A percentile compares a stretch with the other conserved stretches of the same genome.
Evolutionary conservation across 345 rosid species (phyloP).

Genomic region (Murraya paniculata): DNA sequence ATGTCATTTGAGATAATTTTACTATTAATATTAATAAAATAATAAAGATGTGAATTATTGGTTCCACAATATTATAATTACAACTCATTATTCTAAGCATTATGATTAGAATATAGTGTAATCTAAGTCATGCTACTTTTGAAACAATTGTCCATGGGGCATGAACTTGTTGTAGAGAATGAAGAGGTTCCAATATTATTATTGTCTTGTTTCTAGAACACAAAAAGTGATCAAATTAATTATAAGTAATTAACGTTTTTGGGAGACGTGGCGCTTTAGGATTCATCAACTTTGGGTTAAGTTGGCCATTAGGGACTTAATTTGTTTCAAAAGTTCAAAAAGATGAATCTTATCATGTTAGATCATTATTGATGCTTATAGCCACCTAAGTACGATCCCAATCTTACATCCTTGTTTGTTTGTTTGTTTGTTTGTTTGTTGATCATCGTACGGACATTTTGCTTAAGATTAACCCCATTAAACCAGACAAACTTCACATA

Average conservation of each 20-base stretch:
- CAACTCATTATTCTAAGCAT: constrained; percentile 28
- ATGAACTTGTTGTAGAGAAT: constrained; percentile 33
- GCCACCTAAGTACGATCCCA: constrained; percentile 2
- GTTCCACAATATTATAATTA: constrained; percentile 55
- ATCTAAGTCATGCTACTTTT: constrained; percentile 44
- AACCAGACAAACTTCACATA: constrained; percentile 25
- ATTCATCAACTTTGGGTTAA: constrained; percentile 38
- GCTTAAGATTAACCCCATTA: constrained; percentile 20
- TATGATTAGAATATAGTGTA: constrained; percentile 27
- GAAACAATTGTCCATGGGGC: constrained; percentile 61
- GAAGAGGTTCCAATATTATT: constrained; percentile 7
- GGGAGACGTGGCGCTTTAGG: constrained; percentile 41
- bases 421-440: constrained; percentile 10
- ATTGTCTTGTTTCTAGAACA: constrained; percentile 37
- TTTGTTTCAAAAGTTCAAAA: constrained; percentile 16
- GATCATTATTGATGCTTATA: background rate
- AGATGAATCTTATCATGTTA: constrained; percentile 18
- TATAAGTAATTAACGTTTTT: background rate
- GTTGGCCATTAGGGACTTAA: constrained; percentile 36
- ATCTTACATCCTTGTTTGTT: constrained; percentile 1
- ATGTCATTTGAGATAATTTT: constrained; percentile 9
- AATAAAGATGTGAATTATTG: constrained; percentile 56
- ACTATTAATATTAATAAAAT: constrained; percentile 17
- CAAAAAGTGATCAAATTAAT: constrained; percentile 2
- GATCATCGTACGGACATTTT: constrained; percentile 33